Evolutionary conservation across 1,139 yeast species (phyloP), one percentile per base, ranked within the genome.

Genomic region (Casaregolazyma lundiana): DNA sequence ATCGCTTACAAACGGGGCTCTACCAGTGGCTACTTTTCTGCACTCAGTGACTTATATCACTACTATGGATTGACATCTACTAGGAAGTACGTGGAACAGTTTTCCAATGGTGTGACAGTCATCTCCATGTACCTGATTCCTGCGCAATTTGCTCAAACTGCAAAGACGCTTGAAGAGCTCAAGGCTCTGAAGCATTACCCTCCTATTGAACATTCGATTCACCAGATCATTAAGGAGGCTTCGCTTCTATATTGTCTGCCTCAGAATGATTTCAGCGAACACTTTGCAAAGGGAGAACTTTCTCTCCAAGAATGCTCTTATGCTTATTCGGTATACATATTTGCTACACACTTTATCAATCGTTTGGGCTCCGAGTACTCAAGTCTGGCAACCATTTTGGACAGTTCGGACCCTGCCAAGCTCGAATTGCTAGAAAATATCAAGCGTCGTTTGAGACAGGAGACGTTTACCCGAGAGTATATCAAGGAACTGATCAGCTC

Each of bases 291-390:
- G 48, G 86, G 94, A 48, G 82, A 81, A 55, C 77, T 90, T 66
- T 89, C 97, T 1, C 80, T 94, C 59, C 98, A 92, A 69, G 97
- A 92, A 69, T 80, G 92, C 44, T 83, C 90, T 53, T 92, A 92
- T 65, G 95, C 97, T 38, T 97, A 92, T 67, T 84, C 89, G 62
- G 96, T 92, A 57, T 86, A 87, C 46, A 86, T 89, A 51, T 92
- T 92, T 62, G 95, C 88, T 44, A 84, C 95, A 42, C 97, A 92
- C 67, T 92, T 92, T 70, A 77, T 92, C 66, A 92, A 92, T 71
- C 78, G 98, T 62, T 76, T 92, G 61, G 98, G 98, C 22, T 81
- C 92, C 1, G 97, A 90, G 67, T 92, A 86, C 67, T 80, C 76
- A 55, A 77, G 88, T 46, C 75, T 92, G 60, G 68, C 78, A 50